These are phyloP conservation scores for Alternaria gansuensis DNA, from an alignment of 2,329 filamentous ascomycete species.

Conservation along the genomic window DNA sequence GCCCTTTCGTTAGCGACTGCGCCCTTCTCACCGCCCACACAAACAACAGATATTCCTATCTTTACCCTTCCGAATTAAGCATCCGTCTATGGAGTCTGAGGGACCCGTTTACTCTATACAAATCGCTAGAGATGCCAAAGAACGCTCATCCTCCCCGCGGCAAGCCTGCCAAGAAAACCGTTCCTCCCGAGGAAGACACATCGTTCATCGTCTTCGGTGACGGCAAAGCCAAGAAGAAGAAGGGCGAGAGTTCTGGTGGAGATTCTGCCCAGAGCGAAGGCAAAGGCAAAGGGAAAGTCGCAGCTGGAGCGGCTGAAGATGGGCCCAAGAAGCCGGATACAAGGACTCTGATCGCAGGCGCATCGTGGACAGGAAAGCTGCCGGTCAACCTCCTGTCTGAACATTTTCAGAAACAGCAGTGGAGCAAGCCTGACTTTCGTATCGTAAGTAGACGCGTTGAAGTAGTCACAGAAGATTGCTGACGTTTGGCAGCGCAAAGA, in stretches of 20 bases:
- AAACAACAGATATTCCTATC: conserved; percentile 10
- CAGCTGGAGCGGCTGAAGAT: conserved; percentile 43
- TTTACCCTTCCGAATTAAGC: conserved; percentile 8
- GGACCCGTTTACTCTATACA: background rate
- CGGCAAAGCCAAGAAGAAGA: conserved; percentile 56
- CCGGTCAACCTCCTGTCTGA: conserved; percentile 93
- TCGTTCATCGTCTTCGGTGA: conserved; percentile 61
- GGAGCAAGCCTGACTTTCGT: conserved; percentile 92
- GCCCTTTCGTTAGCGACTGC: conserved; percentile 27
- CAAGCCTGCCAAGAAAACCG: conserved; percentile 53
- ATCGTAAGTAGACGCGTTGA: conserved; percentile 62
- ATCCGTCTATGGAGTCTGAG: conserved; percentile 20
- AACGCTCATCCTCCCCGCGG: conserved; percentile 60
- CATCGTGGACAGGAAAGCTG: conserved; percentile 97
- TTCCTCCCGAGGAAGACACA: conserved; percentile 57
- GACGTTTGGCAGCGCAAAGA: conserved; percentile 65
- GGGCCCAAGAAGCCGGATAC: conserved; percentile 68
- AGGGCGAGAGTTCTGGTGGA: conserved; percentile 32
- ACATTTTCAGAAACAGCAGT: conserved; percentile 94
- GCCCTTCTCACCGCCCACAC: conserved; percentile 26
- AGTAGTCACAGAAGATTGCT: background rate
- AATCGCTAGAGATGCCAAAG: conserved; percentile 55
- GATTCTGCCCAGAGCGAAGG: conserved; percentile 25
- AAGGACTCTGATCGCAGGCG: conserved; percentile 85
- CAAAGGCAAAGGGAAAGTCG: conserved; percentile 49